phyloP scores from a whole-genome alignment of 2,329 filamentous ascomycete species.

The Calonectria pseudoreteaudii region DNA sequence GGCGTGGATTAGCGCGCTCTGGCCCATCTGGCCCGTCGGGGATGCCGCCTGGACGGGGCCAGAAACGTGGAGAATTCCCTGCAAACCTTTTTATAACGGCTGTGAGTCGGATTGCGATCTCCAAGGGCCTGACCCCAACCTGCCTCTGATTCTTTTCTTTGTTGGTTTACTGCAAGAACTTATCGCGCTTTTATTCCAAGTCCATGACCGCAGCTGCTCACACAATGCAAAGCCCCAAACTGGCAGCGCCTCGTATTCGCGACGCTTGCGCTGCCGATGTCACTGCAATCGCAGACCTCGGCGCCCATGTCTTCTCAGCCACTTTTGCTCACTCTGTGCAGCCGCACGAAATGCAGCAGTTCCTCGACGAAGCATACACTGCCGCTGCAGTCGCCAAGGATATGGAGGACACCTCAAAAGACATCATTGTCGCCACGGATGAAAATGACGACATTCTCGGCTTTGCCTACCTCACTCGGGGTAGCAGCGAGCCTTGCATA shows the following conservation, averaged over 20 bases:
- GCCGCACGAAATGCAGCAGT: conserved; percentile 50
- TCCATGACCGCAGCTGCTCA: not conserved
- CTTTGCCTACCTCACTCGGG: conserved; percentile 54
- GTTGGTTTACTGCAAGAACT: too few relatives aligned
- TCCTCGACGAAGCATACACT: conserved; percentile 52
- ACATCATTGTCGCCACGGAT: conserved; percentile 40
- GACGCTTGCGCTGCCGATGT: conserved; percentile 16
- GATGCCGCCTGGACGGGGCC: not conserved
- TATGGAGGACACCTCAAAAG: conserved; percentile 38
- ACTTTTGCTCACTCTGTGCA: conserved; percentile 58
- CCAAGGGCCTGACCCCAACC: not conserved
- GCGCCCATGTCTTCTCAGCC: conserved; percentile 49
- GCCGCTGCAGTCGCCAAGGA: conserved; percentile 45
- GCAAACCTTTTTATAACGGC: not conserved
- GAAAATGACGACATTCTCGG: conserved; percentile 46
- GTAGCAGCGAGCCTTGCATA: conserved; percentile 53
- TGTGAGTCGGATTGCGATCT: not conserved
- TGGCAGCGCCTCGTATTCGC: not conserved
- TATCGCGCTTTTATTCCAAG: not conserved
- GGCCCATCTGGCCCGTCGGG: not conserved
- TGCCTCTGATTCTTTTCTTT: not conserved
- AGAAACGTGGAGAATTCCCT: not conserved
- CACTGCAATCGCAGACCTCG: conserved; percentile 46
- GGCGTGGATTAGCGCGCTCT: not conserved
- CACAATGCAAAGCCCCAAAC: not conserved